Evolutionary conservation across 139 green algal genomes (phyloP).

Genomic region (Microglena sp.): DNA sequence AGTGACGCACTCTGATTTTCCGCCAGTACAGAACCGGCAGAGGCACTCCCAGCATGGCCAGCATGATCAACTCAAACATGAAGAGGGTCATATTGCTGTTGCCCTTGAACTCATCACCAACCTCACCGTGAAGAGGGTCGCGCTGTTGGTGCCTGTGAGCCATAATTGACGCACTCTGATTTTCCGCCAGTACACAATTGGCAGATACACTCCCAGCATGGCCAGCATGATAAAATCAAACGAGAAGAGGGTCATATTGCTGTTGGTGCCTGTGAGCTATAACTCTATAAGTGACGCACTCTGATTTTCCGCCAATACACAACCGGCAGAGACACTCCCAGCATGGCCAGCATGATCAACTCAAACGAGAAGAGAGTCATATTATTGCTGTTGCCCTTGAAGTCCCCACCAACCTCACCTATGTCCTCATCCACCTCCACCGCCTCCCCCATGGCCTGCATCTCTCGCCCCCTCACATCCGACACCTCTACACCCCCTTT

Average conservation of each 20-base stretch:
- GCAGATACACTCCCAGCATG: slow-evolving; percentile 19
- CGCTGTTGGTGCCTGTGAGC: no score
- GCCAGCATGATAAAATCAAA: slow-evolving; percentile 10
- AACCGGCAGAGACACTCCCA: slow-evolving; percentile 25
- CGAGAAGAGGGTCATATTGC: no score
- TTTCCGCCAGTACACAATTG: slow-evolving; percentile 34
- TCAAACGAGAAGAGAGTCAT: slow-evolving; percentile 9
- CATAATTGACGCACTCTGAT: slow-evolving; percentile 22
- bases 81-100: no score
- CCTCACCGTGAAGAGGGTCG: no score
- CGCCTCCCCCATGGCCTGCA: no score
- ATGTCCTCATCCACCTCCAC: no score
- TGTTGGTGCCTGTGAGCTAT: no score
- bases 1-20: slow-evolving; percentile 27
- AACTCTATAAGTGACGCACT: slow-evolving; percentile 19
- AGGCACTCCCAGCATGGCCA: slow-evolving; percentile 12
- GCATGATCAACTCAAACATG: slow-evolving; percentile 10
- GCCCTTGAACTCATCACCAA: no score
- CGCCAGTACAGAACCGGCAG: slow-evolving; percentile 34
- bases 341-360: slow-evolving; percentile 3
- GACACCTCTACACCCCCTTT: no score
- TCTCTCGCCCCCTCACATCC: no score
- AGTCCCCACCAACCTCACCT: not conserved
- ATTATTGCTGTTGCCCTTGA: slow-evolving; percentile 3
- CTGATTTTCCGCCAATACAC: slow-evolving; percentile 36